Percentiles rank a stretch among this genome's conserved stretches.
Conservation (phyloP, 805 yeast genomes). For the Wickerhamiella sergipiensis region DNA sequence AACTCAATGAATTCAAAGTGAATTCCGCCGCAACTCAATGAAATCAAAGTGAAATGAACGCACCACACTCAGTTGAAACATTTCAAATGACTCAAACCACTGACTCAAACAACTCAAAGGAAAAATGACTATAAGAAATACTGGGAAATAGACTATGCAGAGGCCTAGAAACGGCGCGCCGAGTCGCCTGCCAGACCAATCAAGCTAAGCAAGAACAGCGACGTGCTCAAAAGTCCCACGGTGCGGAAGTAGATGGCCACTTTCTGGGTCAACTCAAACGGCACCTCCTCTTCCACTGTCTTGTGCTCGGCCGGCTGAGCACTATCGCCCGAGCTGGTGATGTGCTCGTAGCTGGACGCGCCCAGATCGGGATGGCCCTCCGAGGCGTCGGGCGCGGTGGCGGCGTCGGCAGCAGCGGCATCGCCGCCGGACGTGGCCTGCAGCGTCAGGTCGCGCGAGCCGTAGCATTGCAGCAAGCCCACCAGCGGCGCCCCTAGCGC, state of each 20-base stretch:
- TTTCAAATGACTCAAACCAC: no score
- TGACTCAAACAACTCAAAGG: no score
- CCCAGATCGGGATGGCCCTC: constrained; percentile 9
- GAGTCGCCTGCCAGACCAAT: constrained; percentile 19
- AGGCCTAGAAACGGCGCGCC: neutral
- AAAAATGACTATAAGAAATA: no score
- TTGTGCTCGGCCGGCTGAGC: neutral
- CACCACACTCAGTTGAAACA: no score
- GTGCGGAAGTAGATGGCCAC: constrained; percentile 13
- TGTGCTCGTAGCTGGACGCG: constrained; percentile 14
- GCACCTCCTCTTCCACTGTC: neutral
- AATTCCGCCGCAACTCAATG: no score
- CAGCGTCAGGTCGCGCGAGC: constrained; percentile 14
- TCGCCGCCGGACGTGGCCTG: constrained; percentile 5
- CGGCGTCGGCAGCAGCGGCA: neutral
- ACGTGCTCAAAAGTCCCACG: constrained; percentile 16
- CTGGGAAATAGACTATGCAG: neutral
- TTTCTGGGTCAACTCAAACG: constrained; percentile 8
- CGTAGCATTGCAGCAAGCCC: constrained; percentile 17
- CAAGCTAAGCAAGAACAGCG: constrained; percentile 13
- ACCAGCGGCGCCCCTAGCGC: constrained; percentile 23
- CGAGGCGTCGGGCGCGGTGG: neutral
- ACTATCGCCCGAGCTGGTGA: constrained; percentile 1
- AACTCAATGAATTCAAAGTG: no score
- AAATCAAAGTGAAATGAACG: no score